phyloP scores from a whole-genome alignment of 108 stramenopile genomes.

The Parietichytrium sp. region DNA sequence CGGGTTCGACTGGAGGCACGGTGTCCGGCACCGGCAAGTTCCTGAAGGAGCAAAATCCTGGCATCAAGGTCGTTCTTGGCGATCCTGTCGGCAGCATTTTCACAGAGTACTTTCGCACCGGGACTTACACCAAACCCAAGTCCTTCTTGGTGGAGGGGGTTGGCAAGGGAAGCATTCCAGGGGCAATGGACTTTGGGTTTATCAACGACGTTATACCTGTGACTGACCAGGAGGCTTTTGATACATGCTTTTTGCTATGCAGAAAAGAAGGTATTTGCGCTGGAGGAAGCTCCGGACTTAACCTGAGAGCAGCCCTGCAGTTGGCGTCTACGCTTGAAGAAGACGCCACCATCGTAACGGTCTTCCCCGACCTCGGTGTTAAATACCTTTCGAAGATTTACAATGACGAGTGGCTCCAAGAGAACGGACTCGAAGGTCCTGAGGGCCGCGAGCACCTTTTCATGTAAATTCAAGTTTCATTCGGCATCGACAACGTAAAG shows the following conservation, averaged over 20 bases:
- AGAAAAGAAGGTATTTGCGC: background rate
- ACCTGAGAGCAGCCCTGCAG: background rate
- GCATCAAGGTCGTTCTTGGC: constrained; percentile 56
- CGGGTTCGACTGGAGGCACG: constrained; percentile 74
- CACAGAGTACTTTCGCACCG: background rate
- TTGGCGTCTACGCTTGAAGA: background rate
- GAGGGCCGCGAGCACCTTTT: no score
- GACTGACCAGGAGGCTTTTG: constrained; percentile 37
- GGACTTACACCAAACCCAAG: constrained; percentile 38
- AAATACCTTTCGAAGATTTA: constrained; percentile 45
- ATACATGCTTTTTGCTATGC: constrained; percentile 10
- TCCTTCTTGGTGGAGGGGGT: constrained; percentile 41
- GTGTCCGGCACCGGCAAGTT: constrained; percentile 73
- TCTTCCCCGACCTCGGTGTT: constrained; percentile 38
- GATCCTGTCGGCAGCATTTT: constrained; percentile 31
- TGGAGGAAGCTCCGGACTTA: constrained; percentile 40
- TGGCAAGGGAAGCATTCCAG: constrained; percentile 38
- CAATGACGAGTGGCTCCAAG: constrained; percentile 39
- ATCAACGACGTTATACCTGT: constrained; percentile 15
- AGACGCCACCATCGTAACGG: background rate
- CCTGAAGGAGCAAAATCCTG: constrained; percentile 67
- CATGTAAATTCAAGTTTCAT: no score
- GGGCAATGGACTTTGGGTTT: constrained; percentile 25
- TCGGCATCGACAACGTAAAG: no score
- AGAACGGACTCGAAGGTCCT: constrained; percentile 46